These are phyloP conservation scores for Reutealis trisperma DNA, from an alignment of 345 rosid species.

Conservation along the genomic window DNA sequence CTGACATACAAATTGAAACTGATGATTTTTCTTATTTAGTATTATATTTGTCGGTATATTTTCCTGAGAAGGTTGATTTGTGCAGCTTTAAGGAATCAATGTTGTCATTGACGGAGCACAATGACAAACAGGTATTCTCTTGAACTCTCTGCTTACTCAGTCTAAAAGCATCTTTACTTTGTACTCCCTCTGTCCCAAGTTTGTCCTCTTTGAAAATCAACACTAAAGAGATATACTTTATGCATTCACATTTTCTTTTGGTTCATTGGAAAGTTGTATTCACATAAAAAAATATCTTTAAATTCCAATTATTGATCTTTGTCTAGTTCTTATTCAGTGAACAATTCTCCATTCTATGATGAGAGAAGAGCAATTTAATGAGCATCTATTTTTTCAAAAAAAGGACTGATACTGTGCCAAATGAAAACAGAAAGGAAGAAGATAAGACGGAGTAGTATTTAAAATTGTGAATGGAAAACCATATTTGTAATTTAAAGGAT, in stretches of 20 bases:
- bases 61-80: conserved; percentile 18
- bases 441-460: background rate
- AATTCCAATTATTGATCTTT: no score
- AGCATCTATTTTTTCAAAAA: background rate
- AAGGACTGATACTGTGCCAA: background rate
- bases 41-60: background rate
- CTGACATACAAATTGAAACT: background rate
- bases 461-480: background rate
- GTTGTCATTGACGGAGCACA: conserved; percentile 90
- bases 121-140: conserved; percentile 73
- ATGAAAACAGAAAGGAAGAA: background rate
- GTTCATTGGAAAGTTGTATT: no score
- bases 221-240: background rate
- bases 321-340: background rate
- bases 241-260: background rate
- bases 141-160: background rate
- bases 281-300: no score
- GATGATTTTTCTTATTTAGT: background rate
- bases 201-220: background rate
- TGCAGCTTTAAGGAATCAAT: conserved; percentile 91
- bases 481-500: background rate
- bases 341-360: background rate
- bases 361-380: background rate
- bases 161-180: background rate
- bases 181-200: background rate